phyloP scores from a whole-genome alignment of 2,329 filamentous ascomycete species.

The Hawksworthiomyces lignivorus region DNA sequence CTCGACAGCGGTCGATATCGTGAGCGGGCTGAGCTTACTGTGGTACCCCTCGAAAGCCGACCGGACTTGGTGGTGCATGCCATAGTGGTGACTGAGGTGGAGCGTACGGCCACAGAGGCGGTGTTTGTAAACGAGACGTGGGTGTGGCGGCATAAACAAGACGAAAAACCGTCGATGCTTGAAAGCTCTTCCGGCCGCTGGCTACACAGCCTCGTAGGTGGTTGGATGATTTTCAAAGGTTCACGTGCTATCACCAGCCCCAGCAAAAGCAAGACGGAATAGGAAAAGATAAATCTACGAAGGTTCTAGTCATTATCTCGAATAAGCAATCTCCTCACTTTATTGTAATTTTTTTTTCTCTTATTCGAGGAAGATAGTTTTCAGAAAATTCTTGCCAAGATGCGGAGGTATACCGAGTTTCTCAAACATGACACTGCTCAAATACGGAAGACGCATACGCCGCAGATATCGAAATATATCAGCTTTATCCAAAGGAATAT shows the following conservation, averaged over 20 bases:
- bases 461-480: too few relatives aligned
- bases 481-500: too few relatives aligned
- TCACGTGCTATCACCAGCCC: conserved; percentile 2
- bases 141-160: conserved; percentile 25
- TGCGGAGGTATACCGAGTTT: too few relatives aligned
- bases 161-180: conserved; percentile 23
- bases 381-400: too few relatives aligned
- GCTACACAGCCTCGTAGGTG: conserved; percentile 20
- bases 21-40: conserved; percentile 23
- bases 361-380: too few relatives aligned
- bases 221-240: conserved; percentile 13
- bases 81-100: conserved; percentile 20
- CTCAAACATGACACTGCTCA: too few relatives aligned
- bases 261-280: conserved; percentile 4
- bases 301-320: too few relatives aligned
- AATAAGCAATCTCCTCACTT: too few relatives aligned
- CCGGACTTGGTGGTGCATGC: conserved; percentile 18
- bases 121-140: conserved; percentile 32
- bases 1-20: background rate
- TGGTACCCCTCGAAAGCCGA: conserved; percentile 20
- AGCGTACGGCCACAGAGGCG: conserved; percentile 11
- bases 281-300: background rate
- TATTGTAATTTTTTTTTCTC: too few relatives aligned
- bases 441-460: too few relatives aligned
- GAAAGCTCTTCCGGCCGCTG: conserved; percentile 22